A percentile compares a stretch with the other conserved stretches of the same genome.
These are phyloP conservation scores for Paradendryphiella salina DNA, from an alignment of 2,329 filamentous ascomycete species.

Conservation along the genomic window DNA sequence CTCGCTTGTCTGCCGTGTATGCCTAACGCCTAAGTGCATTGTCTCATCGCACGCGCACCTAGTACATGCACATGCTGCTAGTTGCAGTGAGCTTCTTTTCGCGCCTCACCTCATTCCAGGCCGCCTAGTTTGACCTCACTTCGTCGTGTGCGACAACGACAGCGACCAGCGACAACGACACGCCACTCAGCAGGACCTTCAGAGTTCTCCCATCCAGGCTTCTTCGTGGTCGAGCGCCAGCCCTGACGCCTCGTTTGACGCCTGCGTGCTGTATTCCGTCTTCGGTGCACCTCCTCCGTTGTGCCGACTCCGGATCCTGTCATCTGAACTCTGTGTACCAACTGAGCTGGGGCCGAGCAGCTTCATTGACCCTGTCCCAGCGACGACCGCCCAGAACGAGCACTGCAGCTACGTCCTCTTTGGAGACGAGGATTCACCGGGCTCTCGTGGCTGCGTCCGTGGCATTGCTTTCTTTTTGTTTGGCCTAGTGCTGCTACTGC, in stretches of 20 bases:
- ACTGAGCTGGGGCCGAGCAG: conserved; percentile 8
- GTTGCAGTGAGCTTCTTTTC: conserved; percentile 21
- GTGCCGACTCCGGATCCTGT: conserved; percentile 30
- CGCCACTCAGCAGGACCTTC: conserved; percentile 28
- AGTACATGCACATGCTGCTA: conserved; percentile 5
- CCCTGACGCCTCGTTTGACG: conserved; percentile 25
- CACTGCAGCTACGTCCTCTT: conserved; percentile 44
- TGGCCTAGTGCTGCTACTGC: conserved; percentile 32
- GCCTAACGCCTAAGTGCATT: conserved; percentile 12
- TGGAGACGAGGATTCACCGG: conserved; percentile 25
- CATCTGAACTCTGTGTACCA: conserved; percentile 29
- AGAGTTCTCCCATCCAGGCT: conserved; percentile 11
- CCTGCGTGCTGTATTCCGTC: conserved; percentile 29
- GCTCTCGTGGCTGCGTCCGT: conserved; percentile 32
- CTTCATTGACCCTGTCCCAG: conserved; percentile 11
- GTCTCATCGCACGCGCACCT: conserved; percentile 9
- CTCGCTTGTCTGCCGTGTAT: conserved; percentile 20
- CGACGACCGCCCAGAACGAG: conserved; percentile 17
- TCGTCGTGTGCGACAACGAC: conserved; percentile 33
- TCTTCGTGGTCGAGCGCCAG: conserved; percentile 15
- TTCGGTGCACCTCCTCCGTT: conserved; percentile 17
- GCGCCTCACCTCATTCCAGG: conserved; percentile 20
- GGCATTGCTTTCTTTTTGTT: conserved; percentile 32
- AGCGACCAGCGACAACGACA: conserved; percentile 28
- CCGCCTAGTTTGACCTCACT: conserved; percentile 20